Evolutionary conservation across 495 filamentous ascomycete genomes (phyloP).

Genomic region (Hyaloscypha variabilis): DNA sequence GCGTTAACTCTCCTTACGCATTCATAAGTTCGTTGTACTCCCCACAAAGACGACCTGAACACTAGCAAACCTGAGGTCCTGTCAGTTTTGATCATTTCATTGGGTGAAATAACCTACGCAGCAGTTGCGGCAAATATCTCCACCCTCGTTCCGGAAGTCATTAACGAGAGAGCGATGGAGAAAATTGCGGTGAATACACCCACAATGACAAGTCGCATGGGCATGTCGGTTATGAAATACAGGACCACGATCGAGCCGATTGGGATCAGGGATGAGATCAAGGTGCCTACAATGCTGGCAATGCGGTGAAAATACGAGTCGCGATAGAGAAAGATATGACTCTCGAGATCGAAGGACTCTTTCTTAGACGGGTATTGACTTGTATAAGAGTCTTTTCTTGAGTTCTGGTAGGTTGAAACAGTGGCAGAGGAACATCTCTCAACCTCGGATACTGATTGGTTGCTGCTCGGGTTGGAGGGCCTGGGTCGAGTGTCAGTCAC

Average conservation of each 20-base stretch:
- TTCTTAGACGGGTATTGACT: too few relatives aligned
- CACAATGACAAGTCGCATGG: constrained; percentile 34
- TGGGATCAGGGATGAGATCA: constrained; percentile 37
- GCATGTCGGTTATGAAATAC: constrained; percentile 32
- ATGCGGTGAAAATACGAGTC: constrained; percentile 22
- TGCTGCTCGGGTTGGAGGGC: neutral
- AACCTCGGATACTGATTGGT: neutral
- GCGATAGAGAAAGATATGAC: constrained; percentile 21
- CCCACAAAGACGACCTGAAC: constrained; percentile 12
- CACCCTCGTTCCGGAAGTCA: constrained; percentile 35
- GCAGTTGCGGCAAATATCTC: constrained; percentile 40
- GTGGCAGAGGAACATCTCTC: neutral
- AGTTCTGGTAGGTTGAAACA: neutral
- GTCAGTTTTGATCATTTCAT: neutral
- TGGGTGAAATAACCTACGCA: constrained; percentile 20
- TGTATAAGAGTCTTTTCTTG: neutral
- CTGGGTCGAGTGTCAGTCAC: too few relatives aligned
- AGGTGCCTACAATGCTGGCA: constrained; percentile 27
- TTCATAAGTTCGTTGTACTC: too few relatives aligned
- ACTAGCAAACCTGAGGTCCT: constrained; percentile 8
- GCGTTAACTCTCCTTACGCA: too few relatives aligned
- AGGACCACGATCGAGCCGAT: constrained; percentile 37
- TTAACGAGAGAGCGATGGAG: constrained; percentile 30
- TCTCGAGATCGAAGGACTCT: constrained; percentile 9
- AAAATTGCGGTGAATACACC: constrained; percentile 38